Evolutionary conservation across 768 basidiomycete genomes (phyloP).

Genomic region (Collybia sp.): DNA sequence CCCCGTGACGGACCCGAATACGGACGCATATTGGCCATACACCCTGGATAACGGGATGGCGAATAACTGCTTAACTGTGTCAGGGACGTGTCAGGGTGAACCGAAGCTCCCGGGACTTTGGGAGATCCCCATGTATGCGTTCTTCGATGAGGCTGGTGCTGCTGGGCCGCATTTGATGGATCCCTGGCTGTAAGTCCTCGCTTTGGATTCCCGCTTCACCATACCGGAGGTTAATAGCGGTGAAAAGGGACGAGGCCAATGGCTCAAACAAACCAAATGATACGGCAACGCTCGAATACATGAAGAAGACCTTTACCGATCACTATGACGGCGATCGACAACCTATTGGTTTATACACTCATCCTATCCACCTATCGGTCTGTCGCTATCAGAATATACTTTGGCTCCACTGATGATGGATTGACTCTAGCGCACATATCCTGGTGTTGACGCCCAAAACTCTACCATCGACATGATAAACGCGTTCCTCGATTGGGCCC

Average conservation of each 20-base stretch:
- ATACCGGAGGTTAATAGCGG: not conserved
- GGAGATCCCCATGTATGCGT: constrained; percentile 83
- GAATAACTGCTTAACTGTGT: constrained; percentile 63
- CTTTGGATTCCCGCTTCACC: not conserved
- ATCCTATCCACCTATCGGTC: constrained; percentile 73
- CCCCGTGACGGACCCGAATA: constrained; percentile 59
- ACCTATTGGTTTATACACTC: constrained; percentile 78
- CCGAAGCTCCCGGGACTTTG: constrained; percentile 74
- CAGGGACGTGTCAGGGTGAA: constrained; percentile 59
- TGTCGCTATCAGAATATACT: constrained; percentile 8
- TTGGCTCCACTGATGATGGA: not conserved
- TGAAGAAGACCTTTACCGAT: constrained; percentile 68
- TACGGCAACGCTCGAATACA: constrained; percentile 60
- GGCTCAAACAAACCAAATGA: constrained; percentile 48
- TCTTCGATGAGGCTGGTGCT: constrained; percentile 57
- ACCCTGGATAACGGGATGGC: constrained; percentile 77
- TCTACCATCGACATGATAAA: constrained; percentile 75
- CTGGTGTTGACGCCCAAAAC: constrained; percentile 46
- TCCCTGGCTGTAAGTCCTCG: constrained; percentile 72
- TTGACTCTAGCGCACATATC: constrained; percentile 40
- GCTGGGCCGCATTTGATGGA: constrained; percentile 73
- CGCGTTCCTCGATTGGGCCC: constrained; percentile 78
- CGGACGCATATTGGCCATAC: constrained; percentile 84
- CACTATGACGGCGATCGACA: constrained; percentile 76
- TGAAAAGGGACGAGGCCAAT: constrained; percentile 46